Conservation (phyloP, 371 early-diverging fungal species). For the Dichotomocladium elegans region DNA sequence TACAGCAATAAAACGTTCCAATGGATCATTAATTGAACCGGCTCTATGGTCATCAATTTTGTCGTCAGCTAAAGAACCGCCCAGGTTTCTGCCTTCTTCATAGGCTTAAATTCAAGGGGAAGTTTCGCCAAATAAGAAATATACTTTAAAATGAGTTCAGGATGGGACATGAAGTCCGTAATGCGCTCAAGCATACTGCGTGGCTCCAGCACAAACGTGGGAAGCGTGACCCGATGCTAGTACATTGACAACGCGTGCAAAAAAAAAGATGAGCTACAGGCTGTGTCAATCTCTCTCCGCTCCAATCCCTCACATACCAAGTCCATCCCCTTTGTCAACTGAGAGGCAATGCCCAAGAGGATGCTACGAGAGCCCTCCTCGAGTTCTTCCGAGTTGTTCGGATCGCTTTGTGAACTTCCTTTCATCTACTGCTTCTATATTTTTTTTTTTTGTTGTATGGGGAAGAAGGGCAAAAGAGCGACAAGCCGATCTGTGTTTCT, state of each 20-base stretch:
- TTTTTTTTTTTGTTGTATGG: no score
- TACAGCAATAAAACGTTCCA: slow-evolving; percentile 84
- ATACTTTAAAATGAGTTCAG: slow-evolving; percentile 79
- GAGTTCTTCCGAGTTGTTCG: slow-evolving; percentile 68
- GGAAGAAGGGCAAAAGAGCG: not conserved
- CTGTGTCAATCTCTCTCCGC: no score
- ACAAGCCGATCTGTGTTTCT: no score
- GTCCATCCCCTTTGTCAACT: slow-evolving; percentile 86
- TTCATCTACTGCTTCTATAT: no score
- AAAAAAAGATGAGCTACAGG: no score
- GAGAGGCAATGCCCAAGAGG: slow-evolving; percentile 77
- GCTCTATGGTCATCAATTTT: slow-evolving; percentile 37
- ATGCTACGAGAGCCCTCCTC: slow-evolving; percentile 88
- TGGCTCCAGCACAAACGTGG: slow-evolving; percentile 95
- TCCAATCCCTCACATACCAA: slow-evolving; percentile 52
- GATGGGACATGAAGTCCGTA: slow-evolving; percentile 92
- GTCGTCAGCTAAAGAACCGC: not conserved
- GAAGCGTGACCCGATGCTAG: slow-evolving; percentile 77
- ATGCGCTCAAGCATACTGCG: slow-evolving; percentile 89
- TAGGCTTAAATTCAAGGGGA: not conserved
- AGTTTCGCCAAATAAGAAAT: slow-evolving; percentile 7
- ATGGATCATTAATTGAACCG: slow-evolving; percentile 67
- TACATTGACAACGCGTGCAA: not conserved
- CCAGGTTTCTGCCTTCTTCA: no score
- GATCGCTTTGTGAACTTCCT: slow-evolving; percentile 10